Conservation (phyloP, 495 filamentous ascomycete species). For the Tetracladium setigerum region DNA sequence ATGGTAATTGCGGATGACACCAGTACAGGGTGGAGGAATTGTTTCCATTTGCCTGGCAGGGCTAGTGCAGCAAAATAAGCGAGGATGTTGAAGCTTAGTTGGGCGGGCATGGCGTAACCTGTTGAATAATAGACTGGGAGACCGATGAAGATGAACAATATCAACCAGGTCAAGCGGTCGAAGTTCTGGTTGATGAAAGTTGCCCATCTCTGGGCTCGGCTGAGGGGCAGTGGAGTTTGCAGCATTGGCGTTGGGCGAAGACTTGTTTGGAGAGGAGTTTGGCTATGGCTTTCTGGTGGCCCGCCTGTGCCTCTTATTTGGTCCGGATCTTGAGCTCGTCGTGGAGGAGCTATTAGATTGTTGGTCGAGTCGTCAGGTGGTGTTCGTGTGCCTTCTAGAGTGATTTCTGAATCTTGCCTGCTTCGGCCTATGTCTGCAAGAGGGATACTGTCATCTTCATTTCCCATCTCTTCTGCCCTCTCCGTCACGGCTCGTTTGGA, state of each 20-base stretch:
- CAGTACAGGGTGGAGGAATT: slow-evolving; percentile 44
- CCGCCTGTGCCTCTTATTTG: slow-evolving; percentile 31
- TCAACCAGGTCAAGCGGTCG: slow-evolving; percentile 31
- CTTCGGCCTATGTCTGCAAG: slow-evolving; percentile 17
- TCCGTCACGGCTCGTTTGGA: slow-evolving; percentile 40
- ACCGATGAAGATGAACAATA: slow-evolving; percentile 38
- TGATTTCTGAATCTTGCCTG: slow-evolving; percentile 20
- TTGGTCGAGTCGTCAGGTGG: slow-evolving; percentile 10
- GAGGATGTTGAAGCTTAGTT: slow-evolving; percentile 40
- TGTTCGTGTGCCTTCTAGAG: slow-evolving; percentile 14
- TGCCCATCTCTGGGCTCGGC: slow-evolving; percentile 38
- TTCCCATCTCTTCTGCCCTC: slow-evolving; percentile 40
- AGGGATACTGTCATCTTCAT: slow-evolving; percentile 32
- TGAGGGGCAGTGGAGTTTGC: slow-evolving; percentile 32
- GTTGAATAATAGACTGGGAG: slow-evolving; percentile 40
- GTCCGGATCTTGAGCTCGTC: slow-evolving; percentile 28
- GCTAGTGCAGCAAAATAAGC: slow-evolving; percentile 38
- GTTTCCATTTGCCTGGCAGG: slow-evolving; percentile 34
- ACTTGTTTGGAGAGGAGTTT: slow-evolving; percentile 2
- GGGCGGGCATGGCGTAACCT: slow-evolving; percentile 46
- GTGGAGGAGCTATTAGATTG: slow-evolving; percentile 13
- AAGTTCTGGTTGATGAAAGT: slow-evolving; percentile 30
- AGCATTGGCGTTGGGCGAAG: background rate
- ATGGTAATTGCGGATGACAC: slow-evolving; percentile 38
- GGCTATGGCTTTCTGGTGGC: slow-evolving; percentile 23